Conservation (phyloP, 108 stramenopile species). For the Nannochloropsis granulata region DNA sequence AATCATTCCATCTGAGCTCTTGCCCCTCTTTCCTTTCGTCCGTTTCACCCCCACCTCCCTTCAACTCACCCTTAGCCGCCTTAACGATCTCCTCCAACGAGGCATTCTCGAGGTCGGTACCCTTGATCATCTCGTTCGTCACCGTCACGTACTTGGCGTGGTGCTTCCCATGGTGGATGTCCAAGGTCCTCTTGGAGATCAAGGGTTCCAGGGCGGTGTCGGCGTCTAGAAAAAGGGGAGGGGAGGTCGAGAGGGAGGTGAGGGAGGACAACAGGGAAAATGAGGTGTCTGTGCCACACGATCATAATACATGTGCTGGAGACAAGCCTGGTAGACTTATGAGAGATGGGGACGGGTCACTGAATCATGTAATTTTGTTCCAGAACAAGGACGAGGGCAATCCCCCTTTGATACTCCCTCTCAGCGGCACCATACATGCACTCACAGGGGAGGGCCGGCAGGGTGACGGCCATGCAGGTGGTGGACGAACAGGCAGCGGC, state of each 20-base stretch:
- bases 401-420: background rate
- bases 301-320: background rate
- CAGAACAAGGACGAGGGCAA: background rate
- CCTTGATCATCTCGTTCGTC: conserved; percentile 28
- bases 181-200: conserved; percentile 18
- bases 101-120: conserved; percentile 24
- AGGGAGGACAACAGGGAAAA: background rate
- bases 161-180: conserved; percentile 41
- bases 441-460: background rate
- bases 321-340: background rate
- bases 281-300: background rate
- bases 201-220: conserved; percentile 9
- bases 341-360: background rate
- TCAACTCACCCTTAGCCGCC: background rate
- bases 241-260: background rate
- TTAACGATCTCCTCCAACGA: conserved; percentile 30
- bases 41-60: background rate
- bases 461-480: background rate
- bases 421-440: background rate
- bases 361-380: background rate
- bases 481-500: background rate
- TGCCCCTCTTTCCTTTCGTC: background rate
- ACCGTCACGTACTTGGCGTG: conserved; percentile 28
- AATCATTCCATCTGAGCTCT: background rate
- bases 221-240: background rate